phyloP scores from a whole-genome alignment of 192 early-diverging fungal species.

The Linnemannia schmuckeri region DNA sequence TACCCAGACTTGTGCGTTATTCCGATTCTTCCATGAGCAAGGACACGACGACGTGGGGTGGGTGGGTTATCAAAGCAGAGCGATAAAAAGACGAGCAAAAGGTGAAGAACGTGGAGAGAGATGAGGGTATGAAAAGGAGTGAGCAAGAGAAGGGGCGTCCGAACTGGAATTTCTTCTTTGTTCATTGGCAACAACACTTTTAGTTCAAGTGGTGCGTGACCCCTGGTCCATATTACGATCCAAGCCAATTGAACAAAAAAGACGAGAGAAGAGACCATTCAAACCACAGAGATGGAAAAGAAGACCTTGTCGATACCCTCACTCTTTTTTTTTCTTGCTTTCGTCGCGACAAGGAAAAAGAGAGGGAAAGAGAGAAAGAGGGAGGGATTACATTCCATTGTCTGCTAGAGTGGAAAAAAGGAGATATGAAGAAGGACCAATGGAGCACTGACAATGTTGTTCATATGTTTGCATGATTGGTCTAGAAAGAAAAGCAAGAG shows the following conservation, averaged over 20 bases:
- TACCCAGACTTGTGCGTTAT: not conserved
- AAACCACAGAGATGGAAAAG: slow-evolving; percentile 1
- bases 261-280: not conserved
- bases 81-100: not conserved
- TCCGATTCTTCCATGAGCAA: not conserved
- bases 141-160: not conserved
- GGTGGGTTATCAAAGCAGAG: not conserved
- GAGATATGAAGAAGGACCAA: not conserved
- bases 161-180: not conserved
- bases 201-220: not conserved
- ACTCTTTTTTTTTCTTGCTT: not conserved
- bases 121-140: no score
- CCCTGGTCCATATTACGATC: slow-evolving; percentile 28
- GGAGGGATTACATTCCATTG: slow-evolving; percentile 34
- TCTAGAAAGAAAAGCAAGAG: not conserved
- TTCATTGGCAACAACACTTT: not conserved
- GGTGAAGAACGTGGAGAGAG: no score
- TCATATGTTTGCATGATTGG: not conserved
- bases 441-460: not conserved
- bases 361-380: not conserved
- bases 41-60: not conserved
- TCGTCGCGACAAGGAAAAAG: not conserved
- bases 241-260: not conserved
- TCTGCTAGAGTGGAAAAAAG: slow-evolving; percentile 12
- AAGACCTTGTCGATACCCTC: not conserved